A percentile compares a stretch with the other conserved stretches of the same genome.
Evolutionary conservation across 192 early-diverging fungal species (phyloP).

Genomic region (Umbelopsis vinacea): DNA sequence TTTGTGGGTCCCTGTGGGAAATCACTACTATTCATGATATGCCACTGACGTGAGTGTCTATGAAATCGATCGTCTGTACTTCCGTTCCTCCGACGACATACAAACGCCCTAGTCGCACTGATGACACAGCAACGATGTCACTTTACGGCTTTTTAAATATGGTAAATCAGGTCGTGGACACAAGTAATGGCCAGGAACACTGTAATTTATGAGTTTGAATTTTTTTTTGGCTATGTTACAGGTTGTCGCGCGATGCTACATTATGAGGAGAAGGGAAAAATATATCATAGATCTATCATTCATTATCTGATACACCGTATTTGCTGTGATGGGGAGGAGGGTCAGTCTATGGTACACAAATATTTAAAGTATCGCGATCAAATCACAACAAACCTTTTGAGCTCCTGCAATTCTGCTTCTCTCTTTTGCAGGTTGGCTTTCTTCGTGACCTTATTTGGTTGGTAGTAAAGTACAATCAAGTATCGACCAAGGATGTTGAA

Average conservation of each 20-base stretch:
- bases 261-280: neutral
- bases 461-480: constrained; percentile 92
- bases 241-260: constrained; percentile 4
- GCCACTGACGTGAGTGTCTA: too few species aligned
- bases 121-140: too few species aligned
- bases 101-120: too few species aligned
- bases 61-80: too few species aligned
- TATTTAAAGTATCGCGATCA: neutral
- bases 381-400: constrained; percentile 54
- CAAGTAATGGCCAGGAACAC: too few species aligned
- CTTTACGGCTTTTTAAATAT: too few species aligned
- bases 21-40: too few species aligned
- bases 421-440: constrained; percentile 81
- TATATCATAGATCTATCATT: neutral
- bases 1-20: too few species aligned
- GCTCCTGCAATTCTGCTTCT: constrained; percentile 71
- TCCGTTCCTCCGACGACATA: too few species aligned
- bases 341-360: neutral
- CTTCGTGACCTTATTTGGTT: constrained; percentile 78
- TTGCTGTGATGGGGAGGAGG: neutral
- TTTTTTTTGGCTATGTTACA: too few species aligned
- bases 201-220: neutral
- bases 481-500: constrained; percentile 97
- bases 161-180: too few species aligned
- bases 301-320: constrained; percentile 17